Conservation (phyloP, 345 rosid genomes). For the Durio zibethinus region DNA sequence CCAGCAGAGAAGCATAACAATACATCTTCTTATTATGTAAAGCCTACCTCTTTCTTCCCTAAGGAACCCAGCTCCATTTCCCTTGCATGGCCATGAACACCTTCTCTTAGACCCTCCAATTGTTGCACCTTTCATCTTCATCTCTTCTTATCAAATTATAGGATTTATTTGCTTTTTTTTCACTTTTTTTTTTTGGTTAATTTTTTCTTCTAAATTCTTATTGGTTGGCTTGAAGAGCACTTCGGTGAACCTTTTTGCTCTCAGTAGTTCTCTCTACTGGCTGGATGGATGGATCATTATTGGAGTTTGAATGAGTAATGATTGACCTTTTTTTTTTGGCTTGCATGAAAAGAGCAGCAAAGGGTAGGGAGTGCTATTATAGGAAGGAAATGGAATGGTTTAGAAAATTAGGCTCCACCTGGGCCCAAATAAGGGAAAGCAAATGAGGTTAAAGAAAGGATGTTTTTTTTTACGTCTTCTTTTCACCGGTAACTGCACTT, state of each 20-base stretch:
- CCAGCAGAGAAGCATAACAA: slow-evolving; percentile 56
- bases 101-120: slow-evolving; percentile 40
- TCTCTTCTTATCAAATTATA: neutral
- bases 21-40: slow-evolving; percentile 54
- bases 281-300: neutral
- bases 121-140: slow-evolving; percentile 28
- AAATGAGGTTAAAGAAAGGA: slow-evolving; percentile 5
- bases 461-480: neutral
- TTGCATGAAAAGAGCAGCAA: slow-evolving; percentile 17
- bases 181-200: too few relatives aligned
- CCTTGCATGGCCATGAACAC: slow-evolving; percentile 40
- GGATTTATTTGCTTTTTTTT: neutral
- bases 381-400: slow-evolving; percentile 16
- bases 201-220: neutral
- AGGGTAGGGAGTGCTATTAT: slow-evolving; percentile 18
- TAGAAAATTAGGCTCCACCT: slow-evolving; percentile 10
- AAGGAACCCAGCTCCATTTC: slow-evolving; percentile 39
- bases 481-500: slow-evolving; percentile 10
- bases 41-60: slow-evolving; percentile 54
- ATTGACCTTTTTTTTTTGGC: slow-evolving; percentile 2
- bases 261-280: neutral
- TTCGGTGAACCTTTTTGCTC: neutral
- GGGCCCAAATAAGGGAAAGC: neutral
- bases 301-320: slow-evolving; percentile 17
- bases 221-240: slow-evolving; percentile 11